Evolutionary conservation across 1,284 basidiomycete genomes (phyloP), one percentile per base, ranked within the genome.

Genomic region (Fomitopsis betulina): DNA sequence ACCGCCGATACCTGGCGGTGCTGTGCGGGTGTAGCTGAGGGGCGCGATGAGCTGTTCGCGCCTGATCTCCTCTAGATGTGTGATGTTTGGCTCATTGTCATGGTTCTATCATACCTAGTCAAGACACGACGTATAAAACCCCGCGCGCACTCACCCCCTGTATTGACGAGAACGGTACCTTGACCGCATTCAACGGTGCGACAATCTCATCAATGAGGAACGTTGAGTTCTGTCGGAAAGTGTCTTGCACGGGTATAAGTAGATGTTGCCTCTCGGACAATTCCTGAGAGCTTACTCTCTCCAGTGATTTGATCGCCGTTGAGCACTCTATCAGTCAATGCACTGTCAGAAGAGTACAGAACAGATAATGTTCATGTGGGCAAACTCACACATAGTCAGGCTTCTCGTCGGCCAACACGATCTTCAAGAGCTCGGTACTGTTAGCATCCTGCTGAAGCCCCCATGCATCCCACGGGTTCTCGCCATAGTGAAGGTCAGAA

Each of bases 231-330:
- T 69, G 63, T 7, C 68, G 76, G 72, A 87, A 87, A 0, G 85
- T 85, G 62, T 87, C 85, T 88, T 1, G 54, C 5, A n/a, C 33
- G 21, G 40, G 39, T 7, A 60, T 15, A 33, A 43, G 37, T 5
- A 33, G 6, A n/a, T n/a, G n/a, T n/a, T n/a, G n/a, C n/a, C n/a
- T n/a, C n/a, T n/a, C n/a, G n/a, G n/a, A n/a, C n/a, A n/a, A n/a
- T n/a, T n/a, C n/a, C n/a, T n/a, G n/a, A n/a, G n/a, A n/a, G n/a
- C 78, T 55, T 59, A 85, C 85, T 78, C 72, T 86, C 84, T n/a
- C 85, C 85, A 0, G 86, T 87, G 30, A 87, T 82, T 55, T 86
- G 70, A 61, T 87, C 85, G 0, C 85, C 85, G 59, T 86, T 86
- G 39, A 87, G 65, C 5, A 86, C 81, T 0, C 84, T 86, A 57